phyloP scores from a whole-genome alignment of 2,329 filamentous ascomycete species.

The Fusarium pseudograminearum region DNA sequence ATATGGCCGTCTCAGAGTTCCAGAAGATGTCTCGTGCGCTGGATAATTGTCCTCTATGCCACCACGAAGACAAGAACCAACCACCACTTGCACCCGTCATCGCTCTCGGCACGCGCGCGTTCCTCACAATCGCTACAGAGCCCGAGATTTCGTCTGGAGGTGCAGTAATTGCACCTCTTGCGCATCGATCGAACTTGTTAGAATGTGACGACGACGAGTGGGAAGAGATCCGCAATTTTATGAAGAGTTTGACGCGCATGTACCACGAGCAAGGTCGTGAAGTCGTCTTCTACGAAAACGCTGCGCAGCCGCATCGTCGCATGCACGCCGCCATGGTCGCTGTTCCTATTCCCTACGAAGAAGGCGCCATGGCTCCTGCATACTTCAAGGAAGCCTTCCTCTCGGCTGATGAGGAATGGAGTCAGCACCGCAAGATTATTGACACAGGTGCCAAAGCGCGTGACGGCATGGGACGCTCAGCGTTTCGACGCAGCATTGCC shows the following conservation, averaged over 20 bases:
- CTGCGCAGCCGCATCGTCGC: constrained; percentile 81
- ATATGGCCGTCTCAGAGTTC: constrained; percentile 86
- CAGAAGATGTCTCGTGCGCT: constrained; percentile 89
- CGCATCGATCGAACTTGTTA: constrained; percentile 89
- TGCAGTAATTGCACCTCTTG: constrained; percentile 88
- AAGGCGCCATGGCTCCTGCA: constrained; percentile 91
- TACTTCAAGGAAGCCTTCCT: constrained; percentile 97
- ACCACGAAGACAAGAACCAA: constrained; percentile 82
- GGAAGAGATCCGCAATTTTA: constrained; percentile 99
- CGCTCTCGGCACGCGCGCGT: constrained; percentile 86
- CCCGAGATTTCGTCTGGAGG: constrained; percentile 87
- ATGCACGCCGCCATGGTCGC: constrained; percentile 87
- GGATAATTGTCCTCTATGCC: constrained; percentile 89
- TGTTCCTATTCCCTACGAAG: constrained; percentile 87
- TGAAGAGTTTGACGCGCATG: constrained; percentile 94
- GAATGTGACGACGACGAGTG: constrained; percentile 99
- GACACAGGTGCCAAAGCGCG: constrained; percentile 78
- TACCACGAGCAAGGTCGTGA: constrained; percentile 94
- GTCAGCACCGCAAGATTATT: constrained; percentile 93
- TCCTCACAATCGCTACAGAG: constrained; percentile 87
- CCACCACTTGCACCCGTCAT: constrained; percentile 87
- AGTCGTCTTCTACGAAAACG: constrained; percentile 98
- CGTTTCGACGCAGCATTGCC: constrained; percentile 84
- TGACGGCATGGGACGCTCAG: constrained; percentile 77
- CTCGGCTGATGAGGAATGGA: constrained; percentile 90